Conservation (phyloP, 2,329 filamentous ascomycete species). For the Blastomyces silverae region DNA sequence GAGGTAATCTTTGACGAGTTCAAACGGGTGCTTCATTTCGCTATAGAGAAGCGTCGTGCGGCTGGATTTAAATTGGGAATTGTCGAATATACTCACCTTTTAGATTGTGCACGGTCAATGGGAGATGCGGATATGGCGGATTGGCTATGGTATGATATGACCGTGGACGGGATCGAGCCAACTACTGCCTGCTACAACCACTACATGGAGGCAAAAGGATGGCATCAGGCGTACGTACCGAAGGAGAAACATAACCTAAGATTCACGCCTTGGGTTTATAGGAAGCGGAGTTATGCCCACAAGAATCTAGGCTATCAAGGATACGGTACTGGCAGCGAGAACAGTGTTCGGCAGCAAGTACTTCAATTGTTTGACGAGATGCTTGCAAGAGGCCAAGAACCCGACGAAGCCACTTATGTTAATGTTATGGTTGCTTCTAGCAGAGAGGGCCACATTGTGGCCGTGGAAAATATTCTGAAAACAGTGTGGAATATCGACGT, state of each 20-base stretch:
- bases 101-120: slow-evolving; percentile 47
- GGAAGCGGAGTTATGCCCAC: slow-evolving; percentile 23
- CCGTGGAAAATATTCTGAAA: slow-evolving; percentile 45
- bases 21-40: slow-evolving; percentile 31
- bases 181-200: slow-evolving; percentile 51
- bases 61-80: slow-evolving; percentile 37
- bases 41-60: slow-evolving; percentile 36
- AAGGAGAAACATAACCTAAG: slow-evolving; percentile 36
- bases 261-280: slow-evolving; percentile 31
- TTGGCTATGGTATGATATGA: slow-evolving; percentile 44
- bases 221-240: slow-evolving; percentile 40
- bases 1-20: slow-evolving; percentile 38
- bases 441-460: slow-evolving; percentile 47
- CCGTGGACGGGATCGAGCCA: slow-evolving; percentile 35
- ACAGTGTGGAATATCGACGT: slow-evolving; percentile 52
- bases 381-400: slow-evolving; percentile 38
- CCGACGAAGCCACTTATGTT: slow-evolving; percentile 49
- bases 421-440: slow-evolving; percentile 48
- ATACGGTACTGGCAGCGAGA: slow-evolving; percentile 26
- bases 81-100: slow-evolving; percentile 47
- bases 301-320: slow-evolving; percentile 27
- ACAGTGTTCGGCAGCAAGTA: slow-evolving; percentile 34
- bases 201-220: slow-evolving; percentile 47
- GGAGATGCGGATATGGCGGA: slow-evolving; percentile 42
- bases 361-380: slow-evolving; percentile 45